Base-by-base conservation (phyloP, 2,329 filamentous ascomycete species). In the Talaromyces sp. region DNA sequence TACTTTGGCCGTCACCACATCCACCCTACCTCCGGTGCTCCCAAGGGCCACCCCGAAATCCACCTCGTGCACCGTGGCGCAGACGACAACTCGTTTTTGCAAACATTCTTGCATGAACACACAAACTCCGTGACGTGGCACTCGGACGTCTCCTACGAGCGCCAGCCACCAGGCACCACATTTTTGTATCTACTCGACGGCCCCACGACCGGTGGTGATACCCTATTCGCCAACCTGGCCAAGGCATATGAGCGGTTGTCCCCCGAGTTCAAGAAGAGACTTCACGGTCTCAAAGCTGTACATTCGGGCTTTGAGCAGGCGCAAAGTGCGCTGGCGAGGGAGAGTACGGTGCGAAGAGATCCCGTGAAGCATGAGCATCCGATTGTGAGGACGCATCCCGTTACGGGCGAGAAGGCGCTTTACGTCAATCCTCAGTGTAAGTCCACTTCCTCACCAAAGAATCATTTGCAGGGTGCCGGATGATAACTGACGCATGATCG, bases 121-220 rank as follows among this genome's bases (percentile, higher is more conserved):
- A 93, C 90, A 3, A 94, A 89, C 78, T 91, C 89, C 0, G 88
- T 96, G 1, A 91, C 91, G 8, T 97, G 92, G 92, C 93, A 97
- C 79, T 91, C 89, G 0, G 93, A 97, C 70, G 89, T 96, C 1
- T 91, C 90, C 0, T 97, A 96, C 74, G 93, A 97, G 80, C 81
- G 86, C 69, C 93, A 97, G 79, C 92, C 93, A 1, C 92, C 93
- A 0, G 92, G 92, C 35, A 97, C 92, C 0, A 96, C 93, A 0
- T 96, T 97, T 78, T 79, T 97, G 41, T 96, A 96, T 74, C 84
- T 93, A 59, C 85, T 97, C n/a, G 92, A 97, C 73, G 89, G 86
- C 52, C 93, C 93, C 1, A 83, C 86, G 45, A 89, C 87, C 0
- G 93, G 93, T 41, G 93, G 93, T 57, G 93, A 97, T 74, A 97